These are phyloP conservation scores for Coelastrella sp. DNA, from an alignment of 139 green algal species.

Conservation along the genomic window DNA sequence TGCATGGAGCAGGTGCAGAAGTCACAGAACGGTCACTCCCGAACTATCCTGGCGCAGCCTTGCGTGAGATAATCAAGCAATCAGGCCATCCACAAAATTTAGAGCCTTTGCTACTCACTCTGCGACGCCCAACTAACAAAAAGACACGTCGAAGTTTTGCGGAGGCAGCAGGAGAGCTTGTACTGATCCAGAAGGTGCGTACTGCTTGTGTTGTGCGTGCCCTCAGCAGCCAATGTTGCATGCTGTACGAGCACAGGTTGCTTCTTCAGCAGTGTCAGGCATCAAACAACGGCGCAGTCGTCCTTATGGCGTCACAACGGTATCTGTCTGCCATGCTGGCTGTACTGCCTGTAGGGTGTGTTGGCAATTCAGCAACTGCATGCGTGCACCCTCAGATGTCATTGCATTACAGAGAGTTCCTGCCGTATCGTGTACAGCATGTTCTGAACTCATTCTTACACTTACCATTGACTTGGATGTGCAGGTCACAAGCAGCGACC, in stretches of 20 bases:
- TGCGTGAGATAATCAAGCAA: constrained; percentile 46
- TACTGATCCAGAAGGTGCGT: constrained; percentile 34
- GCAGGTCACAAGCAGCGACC: constrained; percentile 2
- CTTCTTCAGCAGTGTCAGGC: too few species aligned
- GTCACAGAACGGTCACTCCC: constrained; percentile 36
- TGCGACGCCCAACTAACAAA: constrained; percentile 33
- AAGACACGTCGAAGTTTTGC: constrained; percentile 13
- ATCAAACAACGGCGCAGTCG: too few species aligned
- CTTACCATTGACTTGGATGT: neutral
- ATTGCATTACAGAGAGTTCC: too few species aligned
- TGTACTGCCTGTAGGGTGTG: too few species aligned
- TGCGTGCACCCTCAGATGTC: too few species aligned
- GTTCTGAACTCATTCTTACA: neutral
- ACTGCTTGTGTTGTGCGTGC: neutral
- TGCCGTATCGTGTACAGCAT: too few species aligned
- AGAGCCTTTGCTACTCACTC: constrained; percentile 48
- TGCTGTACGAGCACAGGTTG: too few species aligned
- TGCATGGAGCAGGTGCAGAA: constrained; percentile 38
- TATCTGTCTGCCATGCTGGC: too few species aligned
- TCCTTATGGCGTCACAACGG: too few species aligned
- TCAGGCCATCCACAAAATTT: constrained; percentile 46
- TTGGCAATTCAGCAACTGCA: too few species aligned
- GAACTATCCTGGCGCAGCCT: constrained; percentile 36
- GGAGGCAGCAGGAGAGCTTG: constrained; percentile 34
- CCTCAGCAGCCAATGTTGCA: neutral